Evolutionary conservation across 441 rosid species (phyloP), one percentile per base, ranked within the genome.

Genomic region (Arabidopsis lyrata): DNA sequence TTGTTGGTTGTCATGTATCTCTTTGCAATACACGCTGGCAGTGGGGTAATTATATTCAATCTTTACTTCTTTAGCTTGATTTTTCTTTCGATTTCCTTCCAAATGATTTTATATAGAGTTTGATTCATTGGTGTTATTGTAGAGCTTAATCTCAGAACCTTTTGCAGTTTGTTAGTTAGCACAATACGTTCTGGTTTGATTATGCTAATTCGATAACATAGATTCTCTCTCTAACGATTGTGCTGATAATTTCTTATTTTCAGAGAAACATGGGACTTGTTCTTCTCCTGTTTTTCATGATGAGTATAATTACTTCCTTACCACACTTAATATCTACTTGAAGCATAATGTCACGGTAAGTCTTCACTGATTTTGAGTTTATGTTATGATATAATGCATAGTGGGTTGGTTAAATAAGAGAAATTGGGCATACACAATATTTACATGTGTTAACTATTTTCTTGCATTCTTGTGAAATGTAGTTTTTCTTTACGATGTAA

Each of bases 231-330:
- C 58, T 47, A 70, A 63, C 10, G 6, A 0, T 66, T 32, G 20
- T 53, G 39, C 50, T 68, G 41, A 29, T 60, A 13, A 52, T 56
- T 70, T 68, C 38, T 56, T 52, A 54, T 78, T 45, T 53, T 48
- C 90, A 95, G 97, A 92, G 91, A 95, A 90, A 81, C 99, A 95
- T 41, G 97, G 99, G 66, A 95, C 97, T 67, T 95, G 97, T 79
- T 86, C 93, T 50, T 82, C 64, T 81, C 89, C 97, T 63, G 97
- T 92, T 58, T 12, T 80, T 74, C 70, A 57, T 49, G 97, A 95
- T 79, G 97, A 90, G 79, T 87, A 90, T 77, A 86, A 15, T 79
- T 95, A 90, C 78, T 95, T 95, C 77, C 31, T 84, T 52, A 73
- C 92, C 24, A 69, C 87, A 24, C 82, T 95, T 76, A 90, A 92